Base-by-base conservation (phyloP, 2,329 filamentous ascomycete species). In the Cryphonectria parasitica region DNA sequence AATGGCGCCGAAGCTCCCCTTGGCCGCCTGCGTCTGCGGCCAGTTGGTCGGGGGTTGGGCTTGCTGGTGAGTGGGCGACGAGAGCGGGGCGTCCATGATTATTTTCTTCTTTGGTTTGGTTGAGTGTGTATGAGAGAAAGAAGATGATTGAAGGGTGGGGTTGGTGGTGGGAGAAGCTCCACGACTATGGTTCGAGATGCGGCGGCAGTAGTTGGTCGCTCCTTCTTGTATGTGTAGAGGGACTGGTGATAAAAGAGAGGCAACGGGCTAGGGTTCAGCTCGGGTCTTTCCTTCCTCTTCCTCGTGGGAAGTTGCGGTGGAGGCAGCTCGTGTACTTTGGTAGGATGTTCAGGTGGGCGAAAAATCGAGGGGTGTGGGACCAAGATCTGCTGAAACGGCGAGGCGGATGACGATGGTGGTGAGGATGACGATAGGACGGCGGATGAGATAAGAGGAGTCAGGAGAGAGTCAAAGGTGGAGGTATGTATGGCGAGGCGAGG, bases 71-170 rank as follows among this genome's bases (percentile, higher is more conserved):
- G 75, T 74, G 31, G 78, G 74, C 19, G 77, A 77, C 31, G 77
- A 75, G 68, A 77, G 76, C 61, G 76, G 77, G 58, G 78, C 74
- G 74, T 80, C 74, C 79, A 81, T 81, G 22, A 19, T 22, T 43
- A 22, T 31, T 61, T 58, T 17, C 36, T 31, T 61, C 52, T 17
- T 36, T 58, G 49, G 15, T 25, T 52, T 11, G 31, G 15, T 25
- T 6, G n/a, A n/a, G n/a, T n/a, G n/a, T n/a, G n/a, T n/a, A n/a
- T 1, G 34, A 34, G 34, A 34, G 34, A 34, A 2, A 34, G 1
- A 34, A 34, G 34, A 34, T 60, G 28, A 22, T 28, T 15, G 56
- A 28, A 28, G 56, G 56, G 25, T 56, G 6, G 13, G 13, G 56
- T 58, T 13, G 54, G n/a, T 58, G n/a, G 54, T 58, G n/a, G 54